phyloP scores from a whole-genome alignment of 306 rosid genomes.

The Pterocarpus macrocarpus region DNA sequence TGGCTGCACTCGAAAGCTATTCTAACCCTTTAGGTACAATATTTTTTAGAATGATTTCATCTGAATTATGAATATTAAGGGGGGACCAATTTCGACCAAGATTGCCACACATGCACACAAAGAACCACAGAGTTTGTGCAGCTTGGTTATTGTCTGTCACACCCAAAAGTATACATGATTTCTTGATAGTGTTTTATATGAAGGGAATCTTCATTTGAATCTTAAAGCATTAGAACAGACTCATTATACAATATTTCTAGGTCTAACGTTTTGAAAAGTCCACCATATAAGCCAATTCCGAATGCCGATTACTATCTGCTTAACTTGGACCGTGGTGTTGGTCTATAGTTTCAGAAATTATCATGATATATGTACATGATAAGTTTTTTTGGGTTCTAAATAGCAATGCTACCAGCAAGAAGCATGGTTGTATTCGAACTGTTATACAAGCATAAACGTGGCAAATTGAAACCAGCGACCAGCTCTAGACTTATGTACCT shows the following conservation, averaged over 20 bases:
- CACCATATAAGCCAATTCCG: too few species aligned
- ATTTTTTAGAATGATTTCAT: not conserved
- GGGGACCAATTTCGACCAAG: not conserved
- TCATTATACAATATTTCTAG: not conserved
- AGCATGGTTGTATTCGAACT: not conserved
- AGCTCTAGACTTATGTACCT: not conserved
- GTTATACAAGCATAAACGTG: conserved; percentile 8
- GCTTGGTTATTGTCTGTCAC: not conserved
- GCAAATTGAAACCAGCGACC: conserved; percentile 10
- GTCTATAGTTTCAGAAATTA: conserved; percentile 1
- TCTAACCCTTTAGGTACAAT: not conserved
- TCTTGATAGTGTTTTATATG: not conserved
- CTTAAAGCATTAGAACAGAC: not conserved
- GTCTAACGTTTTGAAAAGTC: too few species aligned
- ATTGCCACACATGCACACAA: not conserved
- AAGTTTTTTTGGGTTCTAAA: not conserved
- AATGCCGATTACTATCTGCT: too few species aligned
- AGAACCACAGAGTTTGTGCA: not conserved
- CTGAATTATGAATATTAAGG: not conserved
- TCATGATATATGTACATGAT: not conserved
- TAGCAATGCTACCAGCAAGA: not conserved
- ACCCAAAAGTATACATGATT: not conserved
- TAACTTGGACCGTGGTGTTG: too few species aligned
- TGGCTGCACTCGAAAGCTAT: not conserved
- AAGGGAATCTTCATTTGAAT: conserved; percentile 2